phyloP scores from a whole-genome alignment of 768 basidiomycete genomes.

The Leccinum olivaceopallidum region DNA sequence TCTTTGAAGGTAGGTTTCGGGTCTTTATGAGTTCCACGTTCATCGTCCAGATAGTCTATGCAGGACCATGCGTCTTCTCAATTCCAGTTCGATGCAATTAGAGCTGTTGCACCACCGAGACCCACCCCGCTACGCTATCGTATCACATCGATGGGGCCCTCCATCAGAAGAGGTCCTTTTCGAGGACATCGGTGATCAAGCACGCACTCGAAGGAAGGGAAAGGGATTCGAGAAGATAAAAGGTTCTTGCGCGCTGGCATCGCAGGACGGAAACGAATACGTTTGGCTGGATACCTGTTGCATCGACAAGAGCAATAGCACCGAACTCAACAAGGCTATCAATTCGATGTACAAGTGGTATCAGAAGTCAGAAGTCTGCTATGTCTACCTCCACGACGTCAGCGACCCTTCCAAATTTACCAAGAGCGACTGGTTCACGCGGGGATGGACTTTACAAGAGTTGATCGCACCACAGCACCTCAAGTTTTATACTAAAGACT shows the following conservation, averaged over 20 bases:
- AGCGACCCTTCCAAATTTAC: conserved; percentile 14
- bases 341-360: conserved; percentile 38
- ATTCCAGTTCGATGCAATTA: conserved; percentile 16
- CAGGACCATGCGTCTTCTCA: conserved; percentile 26
- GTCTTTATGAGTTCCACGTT: too few species aligned
- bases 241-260: conserved; percentile 20
- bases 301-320: conserved; percentile 29
- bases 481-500: conserved; percentile 29
- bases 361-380: conserved; percentile 24
- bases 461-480: conserved; percentile 30
- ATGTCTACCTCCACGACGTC: conserved; percentile 30
- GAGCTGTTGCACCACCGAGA: conserved; percentile 11
- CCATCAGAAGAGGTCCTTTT: conserved; percentile 26
- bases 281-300: conserved; percentile 37
- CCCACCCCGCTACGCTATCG: conserved; percentile 21
- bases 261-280: conserved; percentile 14
- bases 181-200: conserved; percentile 22
- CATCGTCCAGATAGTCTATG: not conserved
- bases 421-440: conserved; percentile 31
- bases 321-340: conserved; percentile 33
- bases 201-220: conserved; percentile 9
- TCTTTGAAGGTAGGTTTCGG: conserved; percentile 8
- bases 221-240: conserved; percentile 27
- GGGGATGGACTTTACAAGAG: conserved; percentile 36
- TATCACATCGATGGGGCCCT: conserved; percentile 30